Base-by-base conservation (phyloP, 2,329 filamentous ascomycete species). In the Monosporascus cannonballus region DNA sequence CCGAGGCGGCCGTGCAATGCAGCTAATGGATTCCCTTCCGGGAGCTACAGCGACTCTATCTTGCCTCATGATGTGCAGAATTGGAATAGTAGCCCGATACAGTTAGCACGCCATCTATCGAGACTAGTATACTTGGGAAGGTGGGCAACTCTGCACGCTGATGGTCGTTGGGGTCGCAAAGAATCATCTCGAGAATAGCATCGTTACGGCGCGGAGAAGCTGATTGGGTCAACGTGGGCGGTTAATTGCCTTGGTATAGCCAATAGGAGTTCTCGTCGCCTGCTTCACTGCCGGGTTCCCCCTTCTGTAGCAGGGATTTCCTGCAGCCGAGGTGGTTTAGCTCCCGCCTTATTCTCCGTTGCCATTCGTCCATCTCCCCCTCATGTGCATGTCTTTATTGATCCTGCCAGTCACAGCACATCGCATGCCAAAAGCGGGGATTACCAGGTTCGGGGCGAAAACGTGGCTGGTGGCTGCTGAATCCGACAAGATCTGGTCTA, bases 11-110 rank as follows among this genome's bases (percentile, higher is more conserved):
- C 46, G 20, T 34, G 47, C 54, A 34, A n/a, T 41, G 34, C 38
- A 24, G 47, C 51, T 51, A 30, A 41, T 47, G 36, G 41, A 44
- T 44, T 27, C n/a, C 30, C 48, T 46, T 46, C 44, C 49, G 54
- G 53, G 53, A 52, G 57, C 52, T 50, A 48, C 54, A 54, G 59
- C 58, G 60, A 57, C 61, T 61, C 52, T 42, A 48, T 51, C 52
- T 55, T 54, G 56, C 62, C 57, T 55, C 64, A 64, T 66, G 61
- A 65, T 64, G 60, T 61, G 62, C 62, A 65, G 58, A 55, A 55
- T 56, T 56, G 50, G 54, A 46, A 49, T 57, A 49, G 55, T 51
- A 47, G 58, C 58, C 51, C 52, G 60, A 60, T 51, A 41, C 54
- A 56, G 50, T 57, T 58, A 61, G 52, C 44, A 36, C 34, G 47